phyloP scores from a whole-genome alignment of 306 rosid genomes.

The Ceratonia siliqua region DNA sequence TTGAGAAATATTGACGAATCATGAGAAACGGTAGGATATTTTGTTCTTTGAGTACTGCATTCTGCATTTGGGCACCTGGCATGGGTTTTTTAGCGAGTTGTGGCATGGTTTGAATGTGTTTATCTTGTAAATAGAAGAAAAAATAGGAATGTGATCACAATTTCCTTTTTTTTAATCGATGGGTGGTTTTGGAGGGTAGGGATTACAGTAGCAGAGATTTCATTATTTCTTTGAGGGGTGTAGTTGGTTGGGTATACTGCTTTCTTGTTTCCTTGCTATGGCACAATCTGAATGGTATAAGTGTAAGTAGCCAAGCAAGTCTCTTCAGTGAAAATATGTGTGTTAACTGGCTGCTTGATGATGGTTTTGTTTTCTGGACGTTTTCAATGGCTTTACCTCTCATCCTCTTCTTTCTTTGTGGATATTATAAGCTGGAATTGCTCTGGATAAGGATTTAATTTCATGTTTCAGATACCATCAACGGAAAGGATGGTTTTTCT shows the following conservation, averaged over 20 bases:
- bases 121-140: not conserved
- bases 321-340: not conserved
- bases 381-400: conserved; percentile 19
- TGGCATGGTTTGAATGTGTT: not conserved
- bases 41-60: not conserved
- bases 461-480: conserved; percentile 54
- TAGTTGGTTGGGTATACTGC: conserved; percentile 1
- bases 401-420: not conserved
- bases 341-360: conserved; percentile 9
- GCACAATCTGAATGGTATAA: conserved; percentile 2
- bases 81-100: not conserved
- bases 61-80: not conserved
- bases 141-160: not conserved
- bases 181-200: not conserved
- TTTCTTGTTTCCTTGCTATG: not conserved
- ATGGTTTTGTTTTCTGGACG: not conserved
- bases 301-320: not conserved
- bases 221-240: not conserved
- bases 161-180: not conserved
- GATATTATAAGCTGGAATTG: conserved; percentile 25
- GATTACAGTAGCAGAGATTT: not conserved
- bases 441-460: conserved; percentile 14
- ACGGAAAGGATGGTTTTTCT: conserved; percentile 39
- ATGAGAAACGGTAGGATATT: not conserved
- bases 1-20: not conserved